Conservation (phyloP, 2,329 filamentous ascomycete species). For the Trichoderma sp. region DNA sequence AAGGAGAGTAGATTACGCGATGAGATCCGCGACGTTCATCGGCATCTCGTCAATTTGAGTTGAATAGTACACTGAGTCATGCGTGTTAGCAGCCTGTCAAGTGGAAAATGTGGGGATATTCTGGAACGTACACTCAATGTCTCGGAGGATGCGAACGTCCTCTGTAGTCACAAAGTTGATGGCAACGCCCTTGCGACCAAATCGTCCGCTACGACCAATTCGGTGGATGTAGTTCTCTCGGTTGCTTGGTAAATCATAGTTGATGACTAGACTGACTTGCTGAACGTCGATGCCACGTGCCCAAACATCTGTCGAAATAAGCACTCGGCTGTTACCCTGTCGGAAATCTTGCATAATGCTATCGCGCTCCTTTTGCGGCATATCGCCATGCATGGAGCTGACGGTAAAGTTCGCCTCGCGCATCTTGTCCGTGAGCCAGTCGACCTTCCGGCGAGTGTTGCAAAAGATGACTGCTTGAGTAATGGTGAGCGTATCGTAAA, state of each 20-base stretch:
- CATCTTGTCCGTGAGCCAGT: slow-evolving; percentile 99
- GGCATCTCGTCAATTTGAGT: slow-evolving; percentile 99
- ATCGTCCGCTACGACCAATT: slow-evolving; percentile 92
- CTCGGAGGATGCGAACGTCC: slow-evolving; percentile 93
- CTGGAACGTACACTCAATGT: slow-evolving; percentile 81
- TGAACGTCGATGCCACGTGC: slow-evolving; percentile 98
- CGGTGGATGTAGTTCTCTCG: slow-evolving; percentile 99
- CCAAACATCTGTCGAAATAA: slow-evolving; percentile 98
- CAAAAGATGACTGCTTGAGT: slow-evolving; percentile 99
- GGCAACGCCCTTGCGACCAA: slow-evolving; percentile 96
- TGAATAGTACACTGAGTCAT: slow-evolving; percentile 78
- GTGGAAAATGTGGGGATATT: not conserved
- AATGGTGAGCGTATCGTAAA: slow-evolving; percentile 98
- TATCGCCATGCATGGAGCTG: slow-evolving; percentile 98
- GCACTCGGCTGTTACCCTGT: slow-evolving; percentile 91
- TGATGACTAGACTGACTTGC: slow-evolving; percentile 97
- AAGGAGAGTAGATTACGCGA: slow-evolving; percentile 46
- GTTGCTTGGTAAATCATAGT: slow-evolving; percentile 97
- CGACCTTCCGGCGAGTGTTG: slow-evolving; percentile 98
- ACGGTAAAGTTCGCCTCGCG: slow-evolving; percentile 98
- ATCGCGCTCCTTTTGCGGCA: slow-evolving; percentile 97
- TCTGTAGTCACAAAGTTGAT: slow-evolving; percentile 99
- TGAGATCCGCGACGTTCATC: slow-evolving; percentile 81
- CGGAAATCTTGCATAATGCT: slow-evolving; percentile 99
- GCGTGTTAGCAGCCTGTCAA: not conserved